Evolutionary conservation across 73 alveolate species (phyloP).

Genomic region (Stentor roeselii): DNA sequence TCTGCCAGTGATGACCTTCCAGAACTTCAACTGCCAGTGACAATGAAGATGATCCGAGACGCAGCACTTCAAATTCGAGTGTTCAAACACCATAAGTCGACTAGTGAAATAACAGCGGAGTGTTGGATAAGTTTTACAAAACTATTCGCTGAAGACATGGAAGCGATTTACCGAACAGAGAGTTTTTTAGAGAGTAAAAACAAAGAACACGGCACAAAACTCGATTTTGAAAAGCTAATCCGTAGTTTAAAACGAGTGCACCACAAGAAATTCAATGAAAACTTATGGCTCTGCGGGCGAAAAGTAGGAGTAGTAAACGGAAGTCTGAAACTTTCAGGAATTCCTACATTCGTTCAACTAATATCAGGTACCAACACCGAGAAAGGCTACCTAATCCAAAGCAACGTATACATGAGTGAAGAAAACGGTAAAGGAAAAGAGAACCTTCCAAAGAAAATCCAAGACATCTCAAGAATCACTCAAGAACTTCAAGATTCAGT

Average conservation of each 20-base stretch:
- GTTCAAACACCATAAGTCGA: constrained; percentile 10
- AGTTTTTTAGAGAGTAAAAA: constrained; percentile 19
- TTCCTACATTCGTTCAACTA: constrained; percentile 42
- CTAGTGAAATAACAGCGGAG: constrained; percentile 34
- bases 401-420: constrained; percentile 42
- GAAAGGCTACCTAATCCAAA: constrained; percentile 60
- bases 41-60: constrained; percentile 4
- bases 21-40: background rate
- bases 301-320: constrained; percentile 43
- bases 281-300: constrained; percentile 49
- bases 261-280: constrained; percentile 35
- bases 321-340: constrained; percentile 14
- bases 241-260: constrained; percentile 8
- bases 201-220: background rate
- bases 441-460: constrained; percentile 20
- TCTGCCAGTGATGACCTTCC: background rate
- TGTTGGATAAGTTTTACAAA: constrained; percentile 44
- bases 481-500: constrained; percentile 28
- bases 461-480: constrained; percentile 16
- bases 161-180: constrained; percentile 38
- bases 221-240: constrained; percentile 25
- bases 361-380: constrained; percentile 63
- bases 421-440: constrained; percentile 24
- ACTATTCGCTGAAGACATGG: constrained; percentile 39
- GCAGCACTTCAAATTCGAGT: constrained; percentile 18